phyloP scores from a whole-genome alignment of 2,329 filamentous ascomycete species.

The Verticillium nubilum region DNA sequence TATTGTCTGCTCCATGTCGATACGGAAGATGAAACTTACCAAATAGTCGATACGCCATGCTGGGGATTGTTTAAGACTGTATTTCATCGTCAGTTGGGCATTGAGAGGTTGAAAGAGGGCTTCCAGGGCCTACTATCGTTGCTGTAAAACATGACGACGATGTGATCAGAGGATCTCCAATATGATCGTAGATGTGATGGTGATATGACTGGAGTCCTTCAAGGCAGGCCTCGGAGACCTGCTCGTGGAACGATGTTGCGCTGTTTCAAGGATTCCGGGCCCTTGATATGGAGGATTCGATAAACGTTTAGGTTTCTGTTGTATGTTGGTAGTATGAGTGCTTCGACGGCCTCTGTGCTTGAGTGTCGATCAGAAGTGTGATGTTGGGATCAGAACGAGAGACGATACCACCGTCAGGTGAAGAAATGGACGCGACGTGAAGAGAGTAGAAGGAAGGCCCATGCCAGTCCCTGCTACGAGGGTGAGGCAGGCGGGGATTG shows the following conservation, averaged over 20 bases:
- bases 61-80: conserved; percentile 75
- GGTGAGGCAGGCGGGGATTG: not conserved
- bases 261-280: too few relatives aligned
- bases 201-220: too few relatives aligned
- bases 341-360: not conserved
- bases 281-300: too few relatives aligned
- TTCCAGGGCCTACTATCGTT: conserved; percentile 74
- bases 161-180: not conserved
- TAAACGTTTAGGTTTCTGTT: not conserved
- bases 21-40: conserved; percentile 49
- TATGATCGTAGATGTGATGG: too few relatives aligned
- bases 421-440: not conserved
- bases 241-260: too few relatives aligned
- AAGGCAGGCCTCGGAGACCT: too few relatives aligned
- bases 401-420: not conserved
- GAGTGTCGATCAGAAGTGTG: not conserved
- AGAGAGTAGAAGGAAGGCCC: not conserved
- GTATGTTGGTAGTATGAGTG: not conserved
- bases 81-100: conserved; percentile 16
- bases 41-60: conserved; percentile 91
- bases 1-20: not conserved
- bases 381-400: not conserved
- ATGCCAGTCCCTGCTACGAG: not conserved
- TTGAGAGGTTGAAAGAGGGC: not conserved
- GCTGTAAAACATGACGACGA: conserved; percentile 78